Evolutionary conservation across 768 basidiomycete genomes (phyloP), one percentile per base, ranked within the genome.

Genomic region (Russula olivacea): DNA sequence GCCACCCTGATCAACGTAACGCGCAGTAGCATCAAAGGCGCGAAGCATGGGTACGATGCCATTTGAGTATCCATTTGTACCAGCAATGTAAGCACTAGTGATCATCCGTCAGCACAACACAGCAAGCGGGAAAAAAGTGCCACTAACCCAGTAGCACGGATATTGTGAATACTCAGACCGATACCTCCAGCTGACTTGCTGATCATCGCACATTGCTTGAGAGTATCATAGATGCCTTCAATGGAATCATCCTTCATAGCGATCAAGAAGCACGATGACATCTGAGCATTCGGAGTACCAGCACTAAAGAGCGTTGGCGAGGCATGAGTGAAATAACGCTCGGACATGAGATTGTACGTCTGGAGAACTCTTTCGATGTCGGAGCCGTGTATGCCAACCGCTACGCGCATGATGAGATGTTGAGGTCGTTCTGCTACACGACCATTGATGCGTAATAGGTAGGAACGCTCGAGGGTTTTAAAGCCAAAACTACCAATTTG

Each of bases 41-140:
- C 97, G 91, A 49, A 99, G 88, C 96, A 99, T 99, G 15, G 97
- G 97, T 1, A 98, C 93, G 71, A 99, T 97, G 61, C 97, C 97
- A 70, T 98, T 99, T 3, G 95, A 98, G 76, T 97, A 96, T 1
- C 97, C 97, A 74, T 98, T 98, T 34, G 97, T 99, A 23, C 97
- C 97, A 14, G 97, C 94, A 66, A 99, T 99, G 78, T 99, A 99
- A 0, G 96, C 94, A 19, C 96, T 93, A 62, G 0, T 48, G 17
- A 50, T 8, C 23, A 63, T 62, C 56, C 21, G 43, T 64, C 48
- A 51, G 7, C 4, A 43, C 43, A 30, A 12, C 57, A 3, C 71
- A 10, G 54, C 50, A 50, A 49, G 36, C n/a, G 14, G 53, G 32
- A 0, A 28, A 52, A 60, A 19, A 25, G 28, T 50, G 14, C 28